Conservation (phyloP, 2,329 filamentous ascomycete genomes). For the Ophiostoma ulmi region DNA sequence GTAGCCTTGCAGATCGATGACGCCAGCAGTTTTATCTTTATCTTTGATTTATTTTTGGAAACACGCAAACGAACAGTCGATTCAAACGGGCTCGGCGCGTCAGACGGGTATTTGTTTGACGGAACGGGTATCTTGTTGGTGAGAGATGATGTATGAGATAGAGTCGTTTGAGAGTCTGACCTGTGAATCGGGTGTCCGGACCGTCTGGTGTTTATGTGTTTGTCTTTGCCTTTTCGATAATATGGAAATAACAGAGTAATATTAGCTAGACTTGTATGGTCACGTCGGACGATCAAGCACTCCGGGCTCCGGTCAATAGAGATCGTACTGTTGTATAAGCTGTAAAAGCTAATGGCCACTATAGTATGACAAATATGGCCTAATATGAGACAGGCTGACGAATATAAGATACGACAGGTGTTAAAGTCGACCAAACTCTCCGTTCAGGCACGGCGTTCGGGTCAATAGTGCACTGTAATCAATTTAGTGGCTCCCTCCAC, state of each 20-base stretch:
- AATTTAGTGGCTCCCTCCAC: background rate
- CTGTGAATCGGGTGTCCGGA: background rate
- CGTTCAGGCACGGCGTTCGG: background rate
- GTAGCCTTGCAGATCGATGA: background rate
- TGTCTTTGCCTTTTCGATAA: background rate
- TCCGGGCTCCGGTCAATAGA: background rate
- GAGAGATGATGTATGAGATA: too few species aligned
- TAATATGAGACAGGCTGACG: background rate
- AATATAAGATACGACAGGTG: background rate
- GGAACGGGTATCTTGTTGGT: background rate
- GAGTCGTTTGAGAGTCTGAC: background rate
- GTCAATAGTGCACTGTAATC: background rate
- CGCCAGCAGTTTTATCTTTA: conserved; percentile 5
- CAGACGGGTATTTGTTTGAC: background rate
- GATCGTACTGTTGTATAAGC: background rate
- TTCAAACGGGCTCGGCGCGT: background rate
- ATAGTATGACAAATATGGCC: too few species aligned
- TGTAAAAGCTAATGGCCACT: too few species aligned
- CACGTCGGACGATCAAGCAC: background rate
- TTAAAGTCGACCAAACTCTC: background rate
- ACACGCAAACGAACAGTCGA: background rate
- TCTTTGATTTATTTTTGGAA: background rate
- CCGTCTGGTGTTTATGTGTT: background rate
- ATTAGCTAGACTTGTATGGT: background rate
- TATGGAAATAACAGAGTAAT: too few species aligned